Conservation (phyloP, 2,329 filamentous ascomycete species). For the Chrysosphaeria jannelii region DNA sequence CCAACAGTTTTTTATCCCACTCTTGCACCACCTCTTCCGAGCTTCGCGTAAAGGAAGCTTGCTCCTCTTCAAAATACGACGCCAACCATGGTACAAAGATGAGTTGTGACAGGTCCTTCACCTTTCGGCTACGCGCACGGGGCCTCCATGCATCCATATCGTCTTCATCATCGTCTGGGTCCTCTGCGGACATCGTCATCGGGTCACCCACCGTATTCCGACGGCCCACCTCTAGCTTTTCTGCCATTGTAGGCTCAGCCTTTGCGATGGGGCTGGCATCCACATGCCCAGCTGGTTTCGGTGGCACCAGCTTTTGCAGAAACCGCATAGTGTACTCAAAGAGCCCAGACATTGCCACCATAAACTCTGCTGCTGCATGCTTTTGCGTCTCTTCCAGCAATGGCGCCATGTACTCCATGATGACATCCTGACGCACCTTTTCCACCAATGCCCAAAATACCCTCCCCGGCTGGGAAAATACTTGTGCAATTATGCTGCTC, state of each 20-base stretch:
- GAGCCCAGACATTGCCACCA: constrained; percentile 61
- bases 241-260: background rate
- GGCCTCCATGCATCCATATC: constrained; percentile 3
- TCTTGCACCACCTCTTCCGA: constrained; percentile 47
- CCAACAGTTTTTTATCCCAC: constrained; percentile 79
- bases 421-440: constrained; percentile 54
- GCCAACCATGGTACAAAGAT: constrained; percentile 88
- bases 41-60: constrained; percentile 52
- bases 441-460: constrained; percentile 57
- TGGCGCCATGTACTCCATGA: constrained; percentile 61
- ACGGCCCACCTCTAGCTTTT: constrained; percentile 1
- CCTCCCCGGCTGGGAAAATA: constrained; percentile 41
- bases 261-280: constrained; percentile 25
- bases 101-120: constrained; percentile 33
- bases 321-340: constrained; percentile 70
- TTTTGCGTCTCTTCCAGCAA: constrained; percentile 71
- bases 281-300: constrained; percentile 38
- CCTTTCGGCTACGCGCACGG: constrained; percentile 11
- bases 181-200: background rate
- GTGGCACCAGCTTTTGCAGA: constrained; percentile 35
- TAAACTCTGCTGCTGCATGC: constrained; percentile 41
- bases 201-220: background rate
- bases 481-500: constrained; percentile 42
- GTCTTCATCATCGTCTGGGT: constrained; percentile 1
- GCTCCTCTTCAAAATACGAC: constrained; percentile 69